Conservation (phyloP, 164 flowering plant genomes). For the Litsea cubeba region DNA sequence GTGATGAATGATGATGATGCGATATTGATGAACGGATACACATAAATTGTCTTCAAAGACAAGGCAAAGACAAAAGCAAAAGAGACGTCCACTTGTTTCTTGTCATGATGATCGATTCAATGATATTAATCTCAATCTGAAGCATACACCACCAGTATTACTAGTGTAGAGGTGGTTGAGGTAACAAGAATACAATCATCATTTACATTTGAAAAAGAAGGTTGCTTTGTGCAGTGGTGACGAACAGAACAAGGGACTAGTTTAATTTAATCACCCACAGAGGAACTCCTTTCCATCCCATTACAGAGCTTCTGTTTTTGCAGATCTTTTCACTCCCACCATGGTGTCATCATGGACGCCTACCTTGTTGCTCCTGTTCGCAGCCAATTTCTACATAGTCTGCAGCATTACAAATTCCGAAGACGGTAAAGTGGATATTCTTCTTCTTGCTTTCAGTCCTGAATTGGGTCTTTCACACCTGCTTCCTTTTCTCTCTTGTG, state of each 20-base stretch:
- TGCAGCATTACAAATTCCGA: slow-evolving; percentile 7
- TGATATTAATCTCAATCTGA: background rate
- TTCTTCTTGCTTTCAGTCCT: background rate
- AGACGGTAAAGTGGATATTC: slow-evolving; percentile 8
- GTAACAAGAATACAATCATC: slow-evolving; percentile 1
- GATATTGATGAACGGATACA: no score
- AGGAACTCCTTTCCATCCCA: background rate
- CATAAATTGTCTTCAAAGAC: slow-evolving; percentile 19
- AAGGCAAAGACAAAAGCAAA: slow-evolving; percentile 9
- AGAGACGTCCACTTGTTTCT: background rate
- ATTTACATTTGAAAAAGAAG: background rate
- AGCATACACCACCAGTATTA: background rate
- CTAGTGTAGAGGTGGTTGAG: background rate
- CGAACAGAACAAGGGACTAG: background rate
- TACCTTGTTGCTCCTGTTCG: background rate
- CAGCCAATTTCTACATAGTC: background rate
- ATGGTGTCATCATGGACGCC: background rate
- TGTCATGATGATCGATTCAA: background rate
- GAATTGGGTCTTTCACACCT: background rate
- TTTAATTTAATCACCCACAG: slow-evolving; percentile 2
- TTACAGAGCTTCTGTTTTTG: background rate
- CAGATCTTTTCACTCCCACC: background rate
- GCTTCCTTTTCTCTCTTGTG: background rate
- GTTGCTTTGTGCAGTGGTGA: background rate
- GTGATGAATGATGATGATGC: no score